Percentiles rank a stretch among this genome's conserved stretches.
Evolutionary conservation across 768 basidiomycete genomes (phyloP).

Genomic region (Lactifluus hygrophoroides): DNA sequence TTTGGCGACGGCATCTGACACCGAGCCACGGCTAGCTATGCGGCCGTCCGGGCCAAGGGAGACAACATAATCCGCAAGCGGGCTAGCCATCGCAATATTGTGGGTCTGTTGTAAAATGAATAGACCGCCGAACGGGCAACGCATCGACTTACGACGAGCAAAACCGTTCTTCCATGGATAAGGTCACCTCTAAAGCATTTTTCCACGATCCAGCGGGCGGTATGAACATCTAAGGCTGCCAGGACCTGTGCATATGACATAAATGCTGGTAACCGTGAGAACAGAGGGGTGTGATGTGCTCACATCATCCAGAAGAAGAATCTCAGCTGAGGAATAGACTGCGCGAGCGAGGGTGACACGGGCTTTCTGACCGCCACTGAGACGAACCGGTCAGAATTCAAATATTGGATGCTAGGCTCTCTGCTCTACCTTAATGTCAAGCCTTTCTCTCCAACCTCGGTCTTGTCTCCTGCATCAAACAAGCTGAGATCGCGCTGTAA

Average conservation of each 20-base stretch:
- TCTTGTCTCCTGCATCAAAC: constrained; percentile 42
- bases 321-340: constrained; percentile 50
- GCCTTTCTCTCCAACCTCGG: constrained; percentile 56
- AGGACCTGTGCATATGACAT: constrained; percentile 27
- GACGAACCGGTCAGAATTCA: background rate
- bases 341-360: constrained; percentile 50
- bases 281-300: background rate
- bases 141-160: constrained; percentile 37
- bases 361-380: constrained; percentile 50
- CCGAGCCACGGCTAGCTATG: constrained; percentile 39
- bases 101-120: constrained; percentile 33
- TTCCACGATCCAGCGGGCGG: constrained; percentile 43
- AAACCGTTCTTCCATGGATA: constrained; percentile 40
- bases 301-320: constrained; percentile 69
- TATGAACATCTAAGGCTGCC: constrained; percentile 46
- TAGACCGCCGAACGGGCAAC: background rate
- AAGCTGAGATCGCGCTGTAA: constrained; percentile 36
- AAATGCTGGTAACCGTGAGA: background rate
- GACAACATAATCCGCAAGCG: constrained; percentile 50
- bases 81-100: constrained; percentile 43
- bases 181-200: constrained; percentile 42
- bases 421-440: constrained; percentile 31
- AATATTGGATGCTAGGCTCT: background rate
- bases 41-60: constrained; percentile 47
- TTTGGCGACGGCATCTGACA: constrained; percentile 38